These are phyloP conservation scores for Solanum chacoense DNA, from an alignment of 305 asterid species.

Conservation along the genomic window DNA sequence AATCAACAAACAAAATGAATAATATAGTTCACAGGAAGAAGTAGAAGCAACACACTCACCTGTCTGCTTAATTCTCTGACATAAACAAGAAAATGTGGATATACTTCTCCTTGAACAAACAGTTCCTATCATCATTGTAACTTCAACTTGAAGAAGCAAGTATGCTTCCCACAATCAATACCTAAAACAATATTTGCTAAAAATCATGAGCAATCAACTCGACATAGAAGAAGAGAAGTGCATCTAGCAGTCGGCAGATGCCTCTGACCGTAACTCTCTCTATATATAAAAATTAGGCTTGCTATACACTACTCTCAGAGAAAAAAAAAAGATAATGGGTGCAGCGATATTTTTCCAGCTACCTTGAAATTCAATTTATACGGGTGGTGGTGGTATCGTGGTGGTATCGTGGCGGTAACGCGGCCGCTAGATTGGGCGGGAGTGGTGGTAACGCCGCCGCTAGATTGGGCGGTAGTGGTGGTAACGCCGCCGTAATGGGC, in stretches of 20 bases:
- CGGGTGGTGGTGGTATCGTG: neutral
- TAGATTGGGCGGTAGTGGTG: neutral
- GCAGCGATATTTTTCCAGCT: neutral
- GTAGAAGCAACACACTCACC: constrained; percentile 21
- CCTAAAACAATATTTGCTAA: neutral
- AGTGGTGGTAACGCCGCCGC: neutral
- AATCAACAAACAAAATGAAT: neutral
- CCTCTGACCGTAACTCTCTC: neutral
- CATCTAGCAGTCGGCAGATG: neutral
- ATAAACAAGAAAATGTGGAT: constrained; percentile 42
- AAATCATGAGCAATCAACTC: neutral
- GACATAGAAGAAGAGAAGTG: neutral
- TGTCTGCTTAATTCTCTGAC: constrained; percentile 66
- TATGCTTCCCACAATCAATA: neutral
- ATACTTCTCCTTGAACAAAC: constrained; percentile 33
- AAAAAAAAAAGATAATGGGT: neutral
- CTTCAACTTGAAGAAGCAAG: neutral
- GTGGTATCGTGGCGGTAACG: neutral
- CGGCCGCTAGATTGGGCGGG: neutral
- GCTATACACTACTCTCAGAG: neutral
- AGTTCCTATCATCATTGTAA: constrained; percentile 24
- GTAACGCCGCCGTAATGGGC: neutral
- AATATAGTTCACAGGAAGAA: neutral
- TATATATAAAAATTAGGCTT: neutral
- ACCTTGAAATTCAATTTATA: neutral